Base-by-base conservation (phyloP, 306 rosid genomes). In the Citrullus colocynthis region DNA sequence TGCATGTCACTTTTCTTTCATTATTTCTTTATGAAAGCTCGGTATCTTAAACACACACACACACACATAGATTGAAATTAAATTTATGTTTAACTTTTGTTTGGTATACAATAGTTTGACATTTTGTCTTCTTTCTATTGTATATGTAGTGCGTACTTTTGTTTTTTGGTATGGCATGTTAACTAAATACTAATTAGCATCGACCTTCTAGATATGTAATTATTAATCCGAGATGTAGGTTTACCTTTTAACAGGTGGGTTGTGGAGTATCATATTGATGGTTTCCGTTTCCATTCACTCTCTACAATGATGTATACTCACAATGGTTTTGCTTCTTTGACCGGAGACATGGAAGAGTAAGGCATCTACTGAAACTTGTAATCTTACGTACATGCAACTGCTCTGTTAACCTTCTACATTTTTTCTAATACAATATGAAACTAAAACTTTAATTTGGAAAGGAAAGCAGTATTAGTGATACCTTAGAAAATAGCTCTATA, bases 301-400 rank as follows among this genome's bases (percentile, higher is more conserved):
- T 86, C 98, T 67, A 92, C 98, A 12, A 95, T 95, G 98, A 81
- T 95, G 59, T 95, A 92, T 75, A 89, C 96, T 2, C 97, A 95
- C 93, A 95, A 95, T 75, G 98, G 98, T 85, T 95, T 92, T 82
- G 96, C 98, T 85, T 86, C 97, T 41, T 95, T 95, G 84, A 92
- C 93, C 4, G 98, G 98, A 39, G 95, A 95, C 83, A 76, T 95
- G 89, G 98, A 95, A 76, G 97, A 95, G 98, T 92, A 94, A 83
- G 96, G 78, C 87, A 76, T 80, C 79, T 71, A 21, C 81, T 79
- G 56, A 41, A 81, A 79, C 52, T 75, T 83, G 76, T 65, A 32
- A 49, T 57, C 42, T 62, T 59, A 45, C 72, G 15, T 56, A 39
- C 49, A 28, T 52, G 78, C 45, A 30, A 54, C 59, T 49, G 24